phyloP scores from a whole-genome alignment of 257 asterid species.

The Capsicum baccatum region DNA sequence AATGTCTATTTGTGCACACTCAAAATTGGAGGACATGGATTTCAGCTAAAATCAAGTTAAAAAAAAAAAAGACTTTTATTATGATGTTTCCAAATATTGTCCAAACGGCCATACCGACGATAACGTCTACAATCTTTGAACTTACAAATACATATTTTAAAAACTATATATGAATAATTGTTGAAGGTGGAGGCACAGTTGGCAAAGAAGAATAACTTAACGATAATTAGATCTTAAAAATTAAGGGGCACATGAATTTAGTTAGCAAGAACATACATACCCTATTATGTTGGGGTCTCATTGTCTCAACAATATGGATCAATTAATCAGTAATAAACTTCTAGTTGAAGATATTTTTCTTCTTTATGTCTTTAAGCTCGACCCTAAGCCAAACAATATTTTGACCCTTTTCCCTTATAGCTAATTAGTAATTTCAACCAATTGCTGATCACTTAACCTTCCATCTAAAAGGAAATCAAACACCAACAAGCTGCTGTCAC shows the following conservation, averaged over 20 bases:
- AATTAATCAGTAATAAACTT: not conserved
- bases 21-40: too few relatives aligned
- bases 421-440: too few relatives aligned
- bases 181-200: not conserved
- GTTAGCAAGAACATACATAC: not conserved
- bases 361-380: not conserved
- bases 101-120: not conserved
- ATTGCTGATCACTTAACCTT: too few relatives aligned
- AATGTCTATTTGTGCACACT: too few relatives aligned
- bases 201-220: not conserved
- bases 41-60: too few relatives aligned
- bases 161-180: not conserved
- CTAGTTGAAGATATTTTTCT: not conserved
- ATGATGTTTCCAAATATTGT: not conserved
- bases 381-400: not conserved
- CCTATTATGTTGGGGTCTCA: not conserved
- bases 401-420: too few relatives aligned
- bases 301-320: not conserved
- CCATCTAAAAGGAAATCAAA: too few relatives aligned
- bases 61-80: too few relatives aligned
- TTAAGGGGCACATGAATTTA: not conserved
- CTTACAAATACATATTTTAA: not conserved
- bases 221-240: not conserved
- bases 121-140: not conserved
- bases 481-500: too few relatives aligned